These are phyloP conservation scores for Calonectria montana DNA, from an alignment of 2,329 filamentous ascomycete genomes.

Conservation along the genomic window DNA sequence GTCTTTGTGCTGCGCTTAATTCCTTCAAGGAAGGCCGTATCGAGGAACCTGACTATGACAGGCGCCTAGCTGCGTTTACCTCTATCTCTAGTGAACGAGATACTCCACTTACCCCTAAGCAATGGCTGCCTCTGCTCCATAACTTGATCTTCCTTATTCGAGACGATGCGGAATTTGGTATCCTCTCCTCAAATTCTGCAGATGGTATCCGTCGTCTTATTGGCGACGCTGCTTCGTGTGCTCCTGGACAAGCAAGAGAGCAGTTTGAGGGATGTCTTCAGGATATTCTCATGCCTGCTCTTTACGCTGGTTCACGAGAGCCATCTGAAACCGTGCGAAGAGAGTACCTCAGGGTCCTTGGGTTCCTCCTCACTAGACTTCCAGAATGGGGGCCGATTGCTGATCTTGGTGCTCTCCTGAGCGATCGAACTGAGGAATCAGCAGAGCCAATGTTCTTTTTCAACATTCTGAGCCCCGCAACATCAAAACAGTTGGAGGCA, in stretches of 20 bases:
- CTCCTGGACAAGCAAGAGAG: constrained; percentile 47
- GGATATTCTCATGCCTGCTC: constrained; percentile 76
- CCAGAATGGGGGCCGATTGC: constrained; percentile 76
- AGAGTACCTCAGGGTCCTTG: constrained; percentile 84
- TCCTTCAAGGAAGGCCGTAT: constrained; percentile 78
- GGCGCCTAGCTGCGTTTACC: constrained; percentile 81
- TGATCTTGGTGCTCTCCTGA: constrained; percentile 79
- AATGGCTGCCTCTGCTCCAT: constrained; percentile 90
- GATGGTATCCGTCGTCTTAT: constrained; percentile 84
- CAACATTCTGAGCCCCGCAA: constrained; percentile 91
- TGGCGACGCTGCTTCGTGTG: constrained; percentile 65
- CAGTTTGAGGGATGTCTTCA: constrained; percentile 70
- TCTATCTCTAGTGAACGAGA: constrained; percentile 74
- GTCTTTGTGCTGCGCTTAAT: constrained; percentile 83
- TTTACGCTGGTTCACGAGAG: constrained; percentile 82
- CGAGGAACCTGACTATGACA: constrained; percentile 90
- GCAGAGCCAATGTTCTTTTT: constrained; percentile 83
- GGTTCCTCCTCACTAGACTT: constrained; percentile 79
- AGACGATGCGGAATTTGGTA: constrained; percentile 88
- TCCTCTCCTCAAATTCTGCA: constrained; percentile 83
- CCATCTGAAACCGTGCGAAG: constrained; percentile 84
- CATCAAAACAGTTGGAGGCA: constrained; percentile 86
- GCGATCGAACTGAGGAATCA: constrained; percentile 71
- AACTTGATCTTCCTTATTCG: constrained; percentile 91
- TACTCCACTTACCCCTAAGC: constrained; percentile 69